Percentiles rank a stretch among this genome's conserved stretches.
phyloP scores from a whole-genome alignment of 176 grass and related monocot genomes.

The Puya raimondii region DNA sequence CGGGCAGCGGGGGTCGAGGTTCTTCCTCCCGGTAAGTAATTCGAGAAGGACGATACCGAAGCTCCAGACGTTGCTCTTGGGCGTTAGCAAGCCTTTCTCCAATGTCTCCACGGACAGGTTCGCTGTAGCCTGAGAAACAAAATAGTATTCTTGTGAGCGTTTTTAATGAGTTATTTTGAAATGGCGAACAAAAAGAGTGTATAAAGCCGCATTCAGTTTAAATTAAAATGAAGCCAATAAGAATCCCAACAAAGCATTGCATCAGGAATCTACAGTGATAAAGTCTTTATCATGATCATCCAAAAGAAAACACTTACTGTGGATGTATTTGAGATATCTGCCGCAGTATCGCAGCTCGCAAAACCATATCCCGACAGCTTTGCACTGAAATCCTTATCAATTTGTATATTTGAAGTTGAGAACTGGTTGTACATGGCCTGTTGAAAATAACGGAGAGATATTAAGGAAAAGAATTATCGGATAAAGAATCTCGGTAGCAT shows the following conservation, averaged over 20 bases:
- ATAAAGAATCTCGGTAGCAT: neutral
- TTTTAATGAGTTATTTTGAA: no score
- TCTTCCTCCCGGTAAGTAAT: conserved; percentile 83
- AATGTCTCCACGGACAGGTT: conserved; percentile 80
- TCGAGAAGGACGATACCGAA: conserved; percentile 93
- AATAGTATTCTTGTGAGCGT: no score
- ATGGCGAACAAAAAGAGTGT: no score
- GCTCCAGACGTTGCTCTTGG: conserved; percentile 95
- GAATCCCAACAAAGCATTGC: no score
- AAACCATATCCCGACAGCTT: conserved; percentile 85
- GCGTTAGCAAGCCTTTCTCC: conserved; percentile 89
- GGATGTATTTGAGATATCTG: conserved; percentile 45
- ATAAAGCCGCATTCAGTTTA: no score
- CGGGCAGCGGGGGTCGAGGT: conserved; percentile 50
- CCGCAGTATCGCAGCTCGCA: conserved; percentile 47
- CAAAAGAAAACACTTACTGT: conserved; percentile 37
- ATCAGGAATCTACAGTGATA: no score
- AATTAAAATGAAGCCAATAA: no score
- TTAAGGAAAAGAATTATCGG: neutral
- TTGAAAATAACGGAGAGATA: conserved; percentile 12
- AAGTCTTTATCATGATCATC: no score
- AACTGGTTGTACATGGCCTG: conserved; percentile 97
- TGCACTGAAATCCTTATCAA: conserved; percentile 94
- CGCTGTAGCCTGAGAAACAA: conserved; percentile 43
- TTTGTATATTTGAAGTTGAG: conserved; percentile 79